Percentiles rank a stretch among this genome's conserved stretches.
These are phyloP conservation scores for Bassia scoparia DNA, from an alignment of 148 eudicot genomes.

Conservation along the genomic window DNA sequence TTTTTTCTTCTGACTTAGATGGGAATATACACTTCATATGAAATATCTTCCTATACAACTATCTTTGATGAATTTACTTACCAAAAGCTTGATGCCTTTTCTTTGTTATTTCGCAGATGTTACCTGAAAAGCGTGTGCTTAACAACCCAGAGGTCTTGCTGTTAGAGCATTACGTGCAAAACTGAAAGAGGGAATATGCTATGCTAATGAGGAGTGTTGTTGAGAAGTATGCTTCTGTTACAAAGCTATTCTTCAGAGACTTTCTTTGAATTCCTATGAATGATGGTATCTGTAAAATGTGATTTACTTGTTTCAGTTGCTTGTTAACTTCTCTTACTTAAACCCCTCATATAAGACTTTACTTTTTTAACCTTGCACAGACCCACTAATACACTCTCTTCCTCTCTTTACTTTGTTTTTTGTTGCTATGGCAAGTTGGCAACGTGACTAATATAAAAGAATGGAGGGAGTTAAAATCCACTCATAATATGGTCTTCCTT, in stretches of 20 bases:
- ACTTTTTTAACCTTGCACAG: no score
- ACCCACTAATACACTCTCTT: no score
- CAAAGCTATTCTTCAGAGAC: neutral
- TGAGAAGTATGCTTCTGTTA: conserved; percentile 57
- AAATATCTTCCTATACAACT: neutral
- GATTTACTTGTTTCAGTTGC: neutral
- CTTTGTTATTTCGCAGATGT: conserved; percentile 49
- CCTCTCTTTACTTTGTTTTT: no score
- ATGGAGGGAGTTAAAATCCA: no score
- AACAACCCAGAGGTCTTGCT: conserved; percentile 98
- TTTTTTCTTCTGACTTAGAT: no score
- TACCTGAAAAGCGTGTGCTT: conserved; percentile 86
- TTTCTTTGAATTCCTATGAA: neutral
- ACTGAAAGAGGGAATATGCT: conserved; percentile 98
- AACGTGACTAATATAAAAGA: no score
- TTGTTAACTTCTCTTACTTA: no score
- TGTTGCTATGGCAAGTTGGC: no score
- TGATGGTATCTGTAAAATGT: neutral
- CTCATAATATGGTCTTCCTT: no score
- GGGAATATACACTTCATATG: conserved; percentile 19
- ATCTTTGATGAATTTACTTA: neutral
- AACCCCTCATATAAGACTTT: no score
- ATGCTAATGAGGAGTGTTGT: conserved; percentile 81
- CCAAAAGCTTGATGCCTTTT: neutral
- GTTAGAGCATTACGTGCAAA: conserved; percentile 97